phyloP scores from a whole-genome alignment of 441 rosid species.

The Pelargonium myrrhifolium region DNA sequence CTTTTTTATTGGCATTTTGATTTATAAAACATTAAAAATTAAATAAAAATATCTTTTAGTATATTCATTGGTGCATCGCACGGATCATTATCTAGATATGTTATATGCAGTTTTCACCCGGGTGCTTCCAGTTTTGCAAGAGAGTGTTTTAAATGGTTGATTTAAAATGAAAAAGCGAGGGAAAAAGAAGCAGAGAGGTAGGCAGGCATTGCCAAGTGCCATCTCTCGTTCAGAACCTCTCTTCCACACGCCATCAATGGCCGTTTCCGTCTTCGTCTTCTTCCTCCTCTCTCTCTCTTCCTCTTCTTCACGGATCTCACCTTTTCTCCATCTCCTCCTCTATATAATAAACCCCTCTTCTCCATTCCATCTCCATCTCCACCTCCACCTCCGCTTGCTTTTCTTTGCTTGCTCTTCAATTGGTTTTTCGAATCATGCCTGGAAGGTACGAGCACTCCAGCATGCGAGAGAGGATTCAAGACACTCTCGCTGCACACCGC shows the following conservation, averaged over 20 bases:
- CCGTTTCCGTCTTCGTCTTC: not conserved
- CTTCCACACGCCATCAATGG: not conserved
- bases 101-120: too few relatives aligned
- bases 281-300: too few relatives aligned
- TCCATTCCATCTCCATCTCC: not conserved
- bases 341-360: slow-evolving; percentile 1
- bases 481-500: slow-evolving; percentile 74
- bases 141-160: too few relatives aligned
- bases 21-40: too few relatives aligned
- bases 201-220: not conserved
- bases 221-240: not conserved
- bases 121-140: too few relatives aligned
- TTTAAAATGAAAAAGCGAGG: too few relatives aligned
- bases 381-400: not conserved
- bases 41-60: too few relatives aligned
- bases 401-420: too few relatives aligned
- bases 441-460: slow-evolving; percentile 37
- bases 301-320: not conserved
- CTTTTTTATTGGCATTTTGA: too few relatives aligned
- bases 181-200: not conserved
- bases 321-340: not conserved
- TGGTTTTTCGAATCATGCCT: too few relatives aligned
- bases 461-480: slow-evolving; percentile 77
- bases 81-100: too few relatives aligned
- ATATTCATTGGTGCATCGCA: too few relatives aligned